phyloP scores from a whole-genome alignment of 176 grass and related monocot species.

The Dendrocalamus sinicus region DNA sequence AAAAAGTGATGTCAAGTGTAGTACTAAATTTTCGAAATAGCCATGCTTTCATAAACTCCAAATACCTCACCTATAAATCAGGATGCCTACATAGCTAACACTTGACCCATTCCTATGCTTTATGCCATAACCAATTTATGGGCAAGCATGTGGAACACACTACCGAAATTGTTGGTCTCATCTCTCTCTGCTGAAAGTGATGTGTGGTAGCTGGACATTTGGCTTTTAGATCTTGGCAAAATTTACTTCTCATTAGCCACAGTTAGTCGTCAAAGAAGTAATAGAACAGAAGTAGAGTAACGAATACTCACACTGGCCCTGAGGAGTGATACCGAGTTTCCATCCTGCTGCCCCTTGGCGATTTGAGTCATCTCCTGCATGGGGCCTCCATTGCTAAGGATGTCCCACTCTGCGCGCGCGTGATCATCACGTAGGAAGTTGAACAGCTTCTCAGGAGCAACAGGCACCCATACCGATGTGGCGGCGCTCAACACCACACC shows the following conservation, averaged over 20 bases:
- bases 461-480: constrained; percentile 82
- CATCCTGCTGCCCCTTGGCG: constrained; percentile 81
- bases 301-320: constrained; percentile 76
- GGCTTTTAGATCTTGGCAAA: neutral
- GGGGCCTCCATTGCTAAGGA: constrained; percentile 85
- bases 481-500: constrained; percentile 84
- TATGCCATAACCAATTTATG: neutral
- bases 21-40: neutral
- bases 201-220: neutral
- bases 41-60: neutral
- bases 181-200: constrained; percentile 1
- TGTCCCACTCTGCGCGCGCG: constrained; percentile 83
- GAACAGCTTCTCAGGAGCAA: constrained; percentile 65
- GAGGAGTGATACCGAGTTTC: constrained; percentile 90
- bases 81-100: neutral
- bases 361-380: constrained; percentile 96
- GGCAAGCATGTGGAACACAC: constrained; percentile 14
- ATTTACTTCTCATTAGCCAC: neutral
- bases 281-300: neutral
- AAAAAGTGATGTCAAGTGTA: neutral
- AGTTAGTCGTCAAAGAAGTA: neutral
- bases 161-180: neutral
- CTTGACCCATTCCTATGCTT: neutral
- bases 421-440: constrained; percentile 75
- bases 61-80: neutral